Evolutionary conservation across 2,329 filamentous ascomycete species (phyloP), one percentile per base, ranked within the genome.

Genomic region (Dothideomycetes sp.): DNA sequence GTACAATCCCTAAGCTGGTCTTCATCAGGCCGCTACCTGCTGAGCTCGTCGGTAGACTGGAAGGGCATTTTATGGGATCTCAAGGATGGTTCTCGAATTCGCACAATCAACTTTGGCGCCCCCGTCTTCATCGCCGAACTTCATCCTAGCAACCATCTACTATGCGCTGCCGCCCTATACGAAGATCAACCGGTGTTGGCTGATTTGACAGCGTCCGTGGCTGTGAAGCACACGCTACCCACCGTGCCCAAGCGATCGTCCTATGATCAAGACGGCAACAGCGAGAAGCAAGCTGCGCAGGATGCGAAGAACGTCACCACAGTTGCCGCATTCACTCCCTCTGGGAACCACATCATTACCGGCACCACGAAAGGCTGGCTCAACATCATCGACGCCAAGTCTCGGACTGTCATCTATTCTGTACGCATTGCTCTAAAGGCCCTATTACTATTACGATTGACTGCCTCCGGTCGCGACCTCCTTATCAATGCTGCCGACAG

Each of bases 1-100:
- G 88, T 98, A 42, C 89, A 94, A 51, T 94, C 85, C 37, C 63
- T 98, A 44, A 94, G 88, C 66, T 98, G 91, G 91, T 95, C 89
- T 38, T 75, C 81, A 52, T 85, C 87, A 63, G 89, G 91, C 18
- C 76, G 85, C 49, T 96, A 94, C 61, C 70, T 98, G 38, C 74
- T 98, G 42, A 94, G 86, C 43, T 84, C 87, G 9, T 94, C 87
- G 33, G 86, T 95, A 59, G 91, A 94, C 54, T 96, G 89, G 84
- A 94, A 93, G 62, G 88, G 84, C 47, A 87, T 94, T 37, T 71
- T 98, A 1, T 98, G 91, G 91, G 91, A 98, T 61, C 68, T 98
- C 43, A 73, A 81, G 55, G 72, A 81, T 60, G 75, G 79, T 55
- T 70, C 70, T 47, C 70, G 84, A 44, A 68, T 88, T 53, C 81